These are phyloP conservation scores for Mytilinidion resinicola DNA, from an alignment of 495 filamentous ascomycete species.

Conservation along the genomic window DNA sequence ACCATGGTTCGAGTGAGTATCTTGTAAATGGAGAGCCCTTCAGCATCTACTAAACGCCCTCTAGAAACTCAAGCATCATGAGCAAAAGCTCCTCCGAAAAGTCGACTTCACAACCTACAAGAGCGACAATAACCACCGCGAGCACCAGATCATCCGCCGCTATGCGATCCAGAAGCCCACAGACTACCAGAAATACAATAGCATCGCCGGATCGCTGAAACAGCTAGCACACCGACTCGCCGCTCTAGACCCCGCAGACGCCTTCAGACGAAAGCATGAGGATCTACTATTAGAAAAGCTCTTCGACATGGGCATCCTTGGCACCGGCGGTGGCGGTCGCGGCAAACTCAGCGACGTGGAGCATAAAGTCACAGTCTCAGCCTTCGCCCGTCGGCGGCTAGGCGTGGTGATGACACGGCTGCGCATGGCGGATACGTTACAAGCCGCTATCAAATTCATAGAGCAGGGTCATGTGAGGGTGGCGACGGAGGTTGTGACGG, in stretches of 20 bases:
- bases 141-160: slow-evolving; percentile 67
- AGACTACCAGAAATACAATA: slow-evolving; percentile 72
- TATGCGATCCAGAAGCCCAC: slow-evolving; percentile 78
- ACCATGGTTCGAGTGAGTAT: no score
- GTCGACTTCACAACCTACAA: slow-evolving; percentile 94
- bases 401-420: slow-evolving; percentile 82
- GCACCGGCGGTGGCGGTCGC: slow-evolving; percentile 39
- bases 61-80: slow-evolving; percentile 87
- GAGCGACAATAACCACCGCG: slow-evolving; percentile 78
- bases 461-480: slow-evolving; percentile 95
- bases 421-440: slow-evolving; percentile 83
- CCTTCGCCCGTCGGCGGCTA: slow-evolving; percentile 72
- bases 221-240: slow-evolving; percentile 83
- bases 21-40: background rate
- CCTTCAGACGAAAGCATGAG: slow-evolving; percentile 73
- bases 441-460: slow-evolving; percentile 73
- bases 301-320: slow-evolving; percentile 79
- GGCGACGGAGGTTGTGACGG: slow-evolving; percentile 82
- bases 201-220: slow-evolving; percentile 73
- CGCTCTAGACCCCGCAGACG: slow-evolving; percentile 66
- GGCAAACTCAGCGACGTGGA: slow-evolving; percentile 76
- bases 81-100: slow-evolving; percentile 81
- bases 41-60: slow-evolving; percentile 53
- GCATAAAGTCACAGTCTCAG: slow-evolving; percentile 74
- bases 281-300: slow-evolving; percentile 80